phyloP scores from a whole-genome alignment of 352 stramenopile species.

The Globisporangium sylvaticum region DNA sequence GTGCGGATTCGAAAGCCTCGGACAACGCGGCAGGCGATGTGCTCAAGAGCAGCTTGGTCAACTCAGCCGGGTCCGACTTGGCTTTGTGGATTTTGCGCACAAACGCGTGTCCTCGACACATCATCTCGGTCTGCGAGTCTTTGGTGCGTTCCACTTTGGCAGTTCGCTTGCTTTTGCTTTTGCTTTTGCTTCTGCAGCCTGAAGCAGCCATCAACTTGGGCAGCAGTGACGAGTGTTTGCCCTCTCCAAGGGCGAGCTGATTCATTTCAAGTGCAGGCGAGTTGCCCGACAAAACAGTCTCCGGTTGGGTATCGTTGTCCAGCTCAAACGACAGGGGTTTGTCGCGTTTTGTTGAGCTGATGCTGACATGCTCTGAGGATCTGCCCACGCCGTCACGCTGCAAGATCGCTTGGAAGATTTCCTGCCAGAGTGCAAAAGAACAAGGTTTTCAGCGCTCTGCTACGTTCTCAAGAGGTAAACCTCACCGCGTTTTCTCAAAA shows the following conservation, averaged over 20 bases:
- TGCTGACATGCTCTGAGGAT: neutral
- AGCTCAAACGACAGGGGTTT: neutral
- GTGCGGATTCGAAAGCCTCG: slow-evolving; percentile 5
- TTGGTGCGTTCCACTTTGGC: neutral
- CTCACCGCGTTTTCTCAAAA: neutral
- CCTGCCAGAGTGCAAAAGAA: neutral
- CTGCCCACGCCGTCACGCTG: slow-evolving; percentile 1
- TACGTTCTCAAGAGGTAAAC: neutral
- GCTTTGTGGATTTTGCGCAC: slow-evolving; percentile 3
- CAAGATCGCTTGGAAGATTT: slow-evolving; percentile 18
- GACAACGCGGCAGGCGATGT: neutral
- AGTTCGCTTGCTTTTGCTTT: neutral
- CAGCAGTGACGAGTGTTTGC: neutral
- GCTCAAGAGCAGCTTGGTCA: slow-evolving; percentile 7
- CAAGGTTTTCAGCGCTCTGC: neutral
- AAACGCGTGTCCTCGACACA: slow-evolving; percentile 11
- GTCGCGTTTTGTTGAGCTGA: neutral
- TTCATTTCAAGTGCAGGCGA: neutral
- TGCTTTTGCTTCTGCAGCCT: neutral
- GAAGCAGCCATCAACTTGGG: neutral
- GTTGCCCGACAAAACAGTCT: neutral
- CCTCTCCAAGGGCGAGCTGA: neutral
- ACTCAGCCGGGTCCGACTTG: neutral
- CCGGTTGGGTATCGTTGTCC: neutral
- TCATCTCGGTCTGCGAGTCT: slow-evolving; percentile 3